phyloP scores from a whole-genome alignment of 1,284 basidiomycete genomes.

The Rhizoctonia solani region DNA sequence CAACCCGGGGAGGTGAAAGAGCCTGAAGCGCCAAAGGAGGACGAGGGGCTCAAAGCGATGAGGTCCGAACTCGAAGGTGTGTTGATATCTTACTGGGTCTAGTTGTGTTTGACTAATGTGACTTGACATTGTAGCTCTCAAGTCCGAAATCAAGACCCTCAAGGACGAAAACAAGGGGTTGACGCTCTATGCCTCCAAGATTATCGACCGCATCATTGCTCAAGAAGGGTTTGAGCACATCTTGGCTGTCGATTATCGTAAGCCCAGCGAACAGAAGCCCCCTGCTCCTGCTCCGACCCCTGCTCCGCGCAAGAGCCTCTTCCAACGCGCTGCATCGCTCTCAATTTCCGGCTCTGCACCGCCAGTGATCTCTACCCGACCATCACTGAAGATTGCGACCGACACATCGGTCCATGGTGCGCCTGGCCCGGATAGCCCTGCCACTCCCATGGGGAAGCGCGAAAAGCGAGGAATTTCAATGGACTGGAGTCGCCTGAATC shows the following conservation, averaged over 20 bases:
- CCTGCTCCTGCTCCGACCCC: neutral
- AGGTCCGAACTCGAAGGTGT: neutral
- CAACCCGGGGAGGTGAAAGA: constrained; percentile 3
- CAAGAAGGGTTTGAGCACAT: constrained; percentile 95
- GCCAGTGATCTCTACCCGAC: constrained; percentile 34
- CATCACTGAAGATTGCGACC: constrained; percentile 2
- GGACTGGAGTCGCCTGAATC: constrained; percentile 74
- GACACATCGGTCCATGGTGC: constrained; percentile 42
- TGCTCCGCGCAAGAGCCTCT: neutral
- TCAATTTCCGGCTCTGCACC: constrained; percentile 11
- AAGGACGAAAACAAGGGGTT: constrained; percentile 95
- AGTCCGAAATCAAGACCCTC: constrained; percentile 83
- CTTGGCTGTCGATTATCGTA: constrained; percentile 82
- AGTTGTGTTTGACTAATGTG: neutral
- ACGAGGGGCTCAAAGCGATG: constrained; percentile 43
- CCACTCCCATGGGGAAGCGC: constrained; percentile 50
- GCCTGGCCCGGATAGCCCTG: constrained; percentile 42
- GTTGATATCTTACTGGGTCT: too few species aligned
- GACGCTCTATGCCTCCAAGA: constrained; percentile 92
- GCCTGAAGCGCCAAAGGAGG: constrained; percentile 41
- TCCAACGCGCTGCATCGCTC: constrained; percentile 16
- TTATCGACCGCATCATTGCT: constrained; percentile 92
- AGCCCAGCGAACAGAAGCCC: constrained; percentile 15
- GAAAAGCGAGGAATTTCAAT: constrained; percentile 69
- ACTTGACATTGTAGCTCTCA: constrained; percentile 52